phyloP scores from a whole-genome alignment of 768 basidiomycete genomes.

The Trametes elegans region DNA sequence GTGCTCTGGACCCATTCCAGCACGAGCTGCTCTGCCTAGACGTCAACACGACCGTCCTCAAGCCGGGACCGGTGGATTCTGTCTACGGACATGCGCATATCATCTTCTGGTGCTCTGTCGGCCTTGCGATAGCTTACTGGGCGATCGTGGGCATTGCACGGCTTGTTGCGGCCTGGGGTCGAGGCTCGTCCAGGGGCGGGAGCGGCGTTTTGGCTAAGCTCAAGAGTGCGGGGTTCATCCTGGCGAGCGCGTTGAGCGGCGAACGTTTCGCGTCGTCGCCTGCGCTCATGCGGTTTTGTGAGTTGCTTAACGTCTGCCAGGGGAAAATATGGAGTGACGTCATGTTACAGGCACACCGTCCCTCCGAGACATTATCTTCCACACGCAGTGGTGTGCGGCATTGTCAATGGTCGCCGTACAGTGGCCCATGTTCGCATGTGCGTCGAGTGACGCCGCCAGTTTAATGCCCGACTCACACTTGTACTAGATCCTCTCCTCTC shows the following conservation, averaged over 20 bases:
- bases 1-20: slow-evolving; percentile 85
- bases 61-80: slow-evolving; percentile 48
- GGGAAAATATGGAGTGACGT: slow-evolving; percentile 12
- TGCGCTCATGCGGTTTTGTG: slow-evolving; percentile 86
- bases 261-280: slow-evolving; percentile 83
- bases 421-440: slow-evolving; percentile 94
- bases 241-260: slow-evolving; percentile 92
- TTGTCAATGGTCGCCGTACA: slow-evolving; percentile 92
- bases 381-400: slow-evolving; percentile 89
- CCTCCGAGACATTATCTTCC: slow-evolving; percentile 87
- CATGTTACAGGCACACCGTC: slow-evolving; percentile 77
- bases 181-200: slow-evolving; percentile 59
- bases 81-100: slow-evolving; percentile 66
- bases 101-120: slow-evolving; percentile 74
- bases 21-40: slow-evolving; percentile 83
- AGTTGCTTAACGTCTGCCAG: slow-evolving; percentile 31
- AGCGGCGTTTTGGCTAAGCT: slow-evolving; percentile 66
- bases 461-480: neutral
- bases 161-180: slow-evolving; percentile 80
- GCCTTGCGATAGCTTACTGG: slow-evolving; percentile 79
- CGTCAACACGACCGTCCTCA: slow-evolving; percentile 72
- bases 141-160: slow-evolving; percentile 76
- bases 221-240: slow-evolving; percentile 82
- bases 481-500: slow-evolving; percentile 81
- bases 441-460: slow-evolving; percentile 30